These are phyloP conservation scores for Allantophomopsis cytisporea DNA, from an alignment of 2,329 filamentous ascomycete species.

Conservation along the genomic window DNA sequence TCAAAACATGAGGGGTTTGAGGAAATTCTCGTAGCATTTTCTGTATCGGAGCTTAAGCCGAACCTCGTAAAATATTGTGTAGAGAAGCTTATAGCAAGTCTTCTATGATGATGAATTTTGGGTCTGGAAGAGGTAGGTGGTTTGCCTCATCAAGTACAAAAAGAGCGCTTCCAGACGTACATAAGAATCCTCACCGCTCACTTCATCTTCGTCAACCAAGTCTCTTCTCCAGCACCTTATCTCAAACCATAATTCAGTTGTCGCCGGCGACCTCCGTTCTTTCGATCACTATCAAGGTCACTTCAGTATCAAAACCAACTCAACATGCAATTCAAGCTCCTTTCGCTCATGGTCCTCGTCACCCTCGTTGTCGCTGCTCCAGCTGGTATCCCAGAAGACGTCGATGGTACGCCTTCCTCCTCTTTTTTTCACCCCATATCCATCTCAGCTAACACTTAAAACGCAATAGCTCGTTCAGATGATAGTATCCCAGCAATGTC, in stretches of 20 bases:
- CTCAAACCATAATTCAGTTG: neutral
- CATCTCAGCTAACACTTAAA: neutral
- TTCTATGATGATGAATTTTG: neutral
- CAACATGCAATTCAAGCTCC: neutral
- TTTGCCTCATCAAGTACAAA: no score
- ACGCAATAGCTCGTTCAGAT: neutral
- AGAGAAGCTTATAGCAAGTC: neutral
- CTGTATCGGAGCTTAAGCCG: neutral
- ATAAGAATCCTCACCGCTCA: neutral
- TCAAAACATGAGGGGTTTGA: no score
- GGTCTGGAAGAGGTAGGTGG: no score
- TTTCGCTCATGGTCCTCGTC: neutral
- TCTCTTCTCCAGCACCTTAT: neutral
- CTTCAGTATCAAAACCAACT: neutral
- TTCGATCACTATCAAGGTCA: neutral
- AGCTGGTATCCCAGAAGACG: neutral
- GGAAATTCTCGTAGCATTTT: neutral
- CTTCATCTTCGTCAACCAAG: neutral
- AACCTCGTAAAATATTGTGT: neutral
- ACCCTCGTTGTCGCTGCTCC: neutral
- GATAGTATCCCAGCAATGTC: neutral
- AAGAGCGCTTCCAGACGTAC: neutral
- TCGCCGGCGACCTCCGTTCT: neutral
- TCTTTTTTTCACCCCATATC: neutral
- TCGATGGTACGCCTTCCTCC: neutral